Evolutionary conservation across 1,139 yeast species (phyloP).

Genomic region (Hyphopichia buzzinii): DNA sequence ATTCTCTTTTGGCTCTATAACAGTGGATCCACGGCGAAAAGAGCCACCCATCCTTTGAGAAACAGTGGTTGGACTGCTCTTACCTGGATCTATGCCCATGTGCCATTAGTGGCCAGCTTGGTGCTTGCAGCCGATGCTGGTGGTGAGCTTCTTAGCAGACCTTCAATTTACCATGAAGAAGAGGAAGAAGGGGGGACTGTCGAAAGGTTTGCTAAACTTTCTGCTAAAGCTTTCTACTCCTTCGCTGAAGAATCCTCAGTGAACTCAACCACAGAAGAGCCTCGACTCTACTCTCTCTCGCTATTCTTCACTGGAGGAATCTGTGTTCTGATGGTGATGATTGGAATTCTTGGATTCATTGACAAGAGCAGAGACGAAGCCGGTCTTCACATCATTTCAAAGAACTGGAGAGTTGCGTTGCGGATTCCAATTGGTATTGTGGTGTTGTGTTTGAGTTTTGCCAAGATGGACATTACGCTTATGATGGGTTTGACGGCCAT

Average conservation of each 20-base stretch:
- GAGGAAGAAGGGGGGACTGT: conserved; percentile 5
- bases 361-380: conserved; percentile 40
- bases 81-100: conserved; percentile 48
- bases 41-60: conserved; percentile 56
- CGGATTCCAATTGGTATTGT: conserved; percentile 39
- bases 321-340: conserved; percentile 34
- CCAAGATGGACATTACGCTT: conserved; percentile 40
- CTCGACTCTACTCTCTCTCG: conserved; percentile 34
- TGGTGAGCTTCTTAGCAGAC: conserved; percentile 31
- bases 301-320: conserved; percentile 53
- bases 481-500: conserved; percentile 44
- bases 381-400: conserved; percentile 26
- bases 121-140: conserved; percentile 65
- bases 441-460: conserved; percentile 45
- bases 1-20: conserved; percentile 53
- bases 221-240: conserved; percentile 4
- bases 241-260: conserved; percentile 12
- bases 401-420: conserved; percentile 38
- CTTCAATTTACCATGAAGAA: conserved; percentile 24
- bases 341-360: conserved; percentile 35
- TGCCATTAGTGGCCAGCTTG: conserved; percentile 51
- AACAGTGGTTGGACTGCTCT: conserved; percentile 47
- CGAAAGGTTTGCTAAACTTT: conserved; percentile 5
- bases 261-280: too few relatives aligned
- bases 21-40: conserved; percentile 50